Base-by-base conservation (phyloP, 164 flowering plant species). In the Annona cherimola region DNA sequence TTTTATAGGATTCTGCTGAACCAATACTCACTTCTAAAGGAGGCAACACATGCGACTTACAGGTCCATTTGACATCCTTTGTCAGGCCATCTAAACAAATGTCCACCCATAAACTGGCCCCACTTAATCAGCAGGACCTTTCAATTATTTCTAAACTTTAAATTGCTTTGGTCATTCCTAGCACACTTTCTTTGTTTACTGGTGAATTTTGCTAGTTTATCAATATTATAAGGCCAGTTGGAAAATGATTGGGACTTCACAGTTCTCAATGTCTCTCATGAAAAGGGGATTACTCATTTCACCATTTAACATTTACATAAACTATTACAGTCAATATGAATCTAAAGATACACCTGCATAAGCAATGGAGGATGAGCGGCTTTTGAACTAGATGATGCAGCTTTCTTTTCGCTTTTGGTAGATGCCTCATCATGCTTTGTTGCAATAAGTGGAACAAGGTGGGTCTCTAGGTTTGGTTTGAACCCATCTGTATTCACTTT, bases 401-500 rank as follows among this genome's bases (percentile, higher is more conserved):
- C 77, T 76, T 84, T 84, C 64, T 84, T 92, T 78, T 88, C 87
- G 71, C 79, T 73, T 66, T 89, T 88, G 45, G 45, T 4, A 67
- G 86, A 77, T 44, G 72, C 62, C 46, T 87, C 91, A 50, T 94
- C 95, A 19, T 59, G 71, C 78, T 88, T 90, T 74, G 82, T 84
- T 66, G 95, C 88, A 54, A 90, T 85, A 62, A 94, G 82, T 44
- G 96, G 98, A 77, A 88, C 69, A 26, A 94, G 92, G 7, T 92
- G 95, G 78, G 90, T 92, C 88, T 94, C 98, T n/a, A 94, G 81
- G 74, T 94, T 92, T 75, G 96, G 96, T 79, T 92, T 92, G 76
- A 94, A 94, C 14, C 98, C 96, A 82, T 94, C 96, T 66, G 76
- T 80, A 73, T 90, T 94, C 76, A 94, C 96, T 78, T 93, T 85